A percentile compares a stretch with the other conserved stretches of the same genome.
phyloP scores from a whole-genome alignment of 129 eudicot genomes.

The Glebionis coronaria region DNA sequence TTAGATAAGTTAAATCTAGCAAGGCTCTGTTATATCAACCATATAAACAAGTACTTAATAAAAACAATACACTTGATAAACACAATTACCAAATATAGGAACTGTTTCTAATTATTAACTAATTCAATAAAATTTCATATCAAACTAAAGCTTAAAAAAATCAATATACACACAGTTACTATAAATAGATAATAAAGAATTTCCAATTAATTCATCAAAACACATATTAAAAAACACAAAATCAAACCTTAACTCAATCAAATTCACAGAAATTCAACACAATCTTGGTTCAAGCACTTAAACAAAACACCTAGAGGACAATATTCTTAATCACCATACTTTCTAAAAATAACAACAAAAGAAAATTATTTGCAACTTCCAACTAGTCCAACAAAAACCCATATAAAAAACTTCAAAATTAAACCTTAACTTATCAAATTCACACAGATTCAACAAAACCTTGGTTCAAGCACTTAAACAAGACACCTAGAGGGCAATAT shows the following conservation, averaged over 20 bases:
- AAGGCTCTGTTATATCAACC: too few species aligned
- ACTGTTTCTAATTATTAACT: too few species aligned
- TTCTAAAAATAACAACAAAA: background rate
- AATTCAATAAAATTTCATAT: too few species aligned
- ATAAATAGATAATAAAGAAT: background rate
- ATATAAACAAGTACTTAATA: too few species aligned
- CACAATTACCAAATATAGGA: too few species aligned
- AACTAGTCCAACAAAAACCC: background rate
- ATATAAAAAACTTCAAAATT: background rate
- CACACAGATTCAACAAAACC: background rate
- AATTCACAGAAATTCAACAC: background rate
- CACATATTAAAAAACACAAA: background rate
- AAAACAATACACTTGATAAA: too few species aligned
- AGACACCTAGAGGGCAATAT: background rate
- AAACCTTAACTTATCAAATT: too few species aligned
- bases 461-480: background rate
- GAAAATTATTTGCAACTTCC: background rate
- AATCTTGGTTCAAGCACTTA: background rate
- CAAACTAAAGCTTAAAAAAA: too few species aligned
- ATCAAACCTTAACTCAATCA: background rate
- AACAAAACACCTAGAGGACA: background rate
- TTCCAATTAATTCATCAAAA: background rate
- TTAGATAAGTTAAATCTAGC: too few species aligned
- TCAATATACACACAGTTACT: too few species aligned
- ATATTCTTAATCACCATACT: background rate